Percentiles rank a stretch among this genome's conserved stretches.
Evolutionary conservation across 208 protist genomes (phyloP).

Genomic region (Acanthamoeba royreba): DNA sequence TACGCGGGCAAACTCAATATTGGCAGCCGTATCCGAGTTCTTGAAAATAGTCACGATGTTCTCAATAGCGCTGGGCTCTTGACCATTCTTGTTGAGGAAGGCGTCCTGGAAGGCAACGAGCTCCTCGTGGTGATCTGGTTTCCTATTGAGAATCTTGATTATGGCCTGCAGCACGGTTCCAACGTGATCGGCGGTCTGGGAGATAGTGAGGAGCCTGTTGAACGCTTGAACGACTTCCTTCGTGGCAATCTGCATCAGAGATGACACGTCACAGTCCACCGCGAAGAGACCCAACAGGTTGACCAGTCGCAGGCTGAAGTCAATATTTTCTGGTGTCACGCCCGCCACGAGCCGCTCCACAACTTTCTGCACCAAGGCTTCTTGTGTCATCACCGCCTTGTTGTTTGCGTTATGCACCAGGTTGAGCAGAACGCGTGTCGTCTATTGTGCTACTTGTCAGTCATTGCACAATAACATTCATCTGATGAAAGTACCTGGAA

Average conservation of each 20-base stretch:
- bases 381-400: neutral
- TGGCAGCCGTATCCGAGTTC: neutral
- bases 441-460: neutral
- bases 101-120: neutral
- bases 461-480: neutral
- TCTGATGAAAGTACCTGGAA: neutral
- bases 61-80: neutral
- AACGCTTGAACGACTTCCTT: slow-evolving; percentile 20
- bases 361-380: neutral
- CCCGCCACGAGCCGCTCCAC: neutral
- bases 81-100: neutral
- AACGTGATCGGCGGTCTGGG: slow-evolving; percentile 5
- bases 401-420: slow-evolving; percentile 6
- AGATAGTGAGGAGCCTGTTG: neutral
- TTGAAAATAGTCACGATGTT: neutral
- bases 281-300: slow-evolving; percentile 2
- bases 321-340: neutral
- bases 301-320: slow-evolving; percentile 11
- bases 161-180: neutral
- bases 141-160: neutral
- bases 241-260: neutral
- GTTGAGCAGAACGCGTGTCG: slow-evolving; percentile 9
- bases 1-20: neutral
- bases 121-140: neutral
- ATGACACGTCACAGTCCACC: neutral